Evolutionary conservation across 2,329 filamentous ascomycete genomes (phyloP).

Genomic region (Pseudodiploospora longispora): DNA sequence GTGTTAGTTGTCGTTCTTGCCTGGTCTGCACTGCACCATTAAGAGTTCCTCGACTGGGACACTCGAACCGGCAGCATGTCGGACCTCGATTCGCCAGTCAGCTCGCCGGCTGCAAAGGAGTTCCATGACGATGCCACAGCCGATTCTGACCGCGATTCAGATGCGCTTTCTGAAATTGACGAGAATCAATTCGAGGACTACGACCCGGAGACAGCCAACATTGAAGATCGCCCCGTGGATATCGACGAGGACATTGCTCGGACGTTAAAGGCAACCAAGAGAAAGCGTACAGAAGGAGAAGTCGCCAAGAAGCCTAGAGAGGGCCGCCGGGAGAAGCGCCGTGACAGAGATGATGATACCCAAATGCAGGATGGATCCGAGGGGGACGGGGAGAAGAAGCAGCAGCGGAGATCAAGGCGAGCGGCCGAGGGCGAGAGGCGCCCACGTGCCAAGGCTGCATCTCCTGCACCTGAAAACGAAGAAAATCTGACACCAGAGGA

Average conservation of each 20-base stretch:
- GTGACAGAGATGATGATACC: constrained; percentile 43
- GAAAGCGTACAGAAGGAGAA: constrained; percentile 56
- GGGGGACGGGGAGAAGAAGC: constrained; percentile 34
- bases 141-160: constrained; percentile 48
- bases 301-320: constrained; percentile 66
- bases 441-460: constrained; percentile 33
- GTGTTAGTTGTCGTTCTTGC: too few species aligned
- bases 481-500: constrained; percentile 78
- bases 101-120: constrained; percentile 32
- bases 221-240: constrained; percentile 56
- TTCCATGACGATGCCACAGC: constrained; percentile 34
- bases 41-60: too few species aligned
- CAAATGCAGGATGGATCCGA: constrained; percentile 38
- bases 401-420: constrained; percentile 40
- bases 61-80: constrained; percentile 29
- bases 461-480: constrained; percentile 60
- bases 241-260: constrained; percentile 59
- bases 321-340: constrained; percentile 57
- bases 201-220: constrained; percentile 54
- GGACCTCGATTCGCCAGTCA: constrained; percentile 35
- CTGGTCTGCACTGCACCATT: too few species aligned
- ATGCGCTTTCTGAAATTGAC: constrained; percentile 59
- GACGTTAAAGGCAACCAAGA: constrained; percentile 56
- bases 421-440: constrained; percentile 39
- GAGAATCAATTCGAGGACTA: constrained; percentile 64